A percentile compares a stretch with the other conserved stretches of the same genome.
Conservation (phyloP, 176 grass and related monocot species). For the Bothriochloa decipiens region DNA sequence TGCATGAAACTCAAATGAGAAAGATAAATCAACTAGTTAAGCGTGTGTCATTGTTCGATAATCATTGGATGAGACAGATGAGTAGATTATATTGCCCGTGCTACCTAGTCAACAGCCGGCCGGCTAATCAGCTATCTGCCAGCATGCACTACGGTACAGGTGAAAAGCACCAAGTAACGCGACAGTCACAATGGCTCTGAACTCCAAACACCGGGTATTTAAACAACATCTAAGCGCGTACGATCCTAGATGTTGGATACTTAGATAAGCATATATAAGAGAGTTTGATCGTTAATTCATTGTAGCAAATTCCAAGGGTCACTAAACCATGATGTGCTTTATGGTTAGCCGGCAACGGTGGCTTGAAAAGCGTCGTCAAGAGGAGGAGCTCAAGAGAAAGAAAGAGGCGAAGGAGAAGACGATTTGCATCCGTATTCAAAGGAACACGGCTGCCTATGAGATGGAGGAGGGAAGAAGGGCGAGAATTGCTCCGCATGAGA, state of each 20-base stretch:
- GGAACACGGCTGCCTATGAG: constrained; percentile 36
- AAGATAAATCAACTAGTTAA: neutral
- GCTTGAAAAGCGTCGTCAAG: constrained; percentile 5
- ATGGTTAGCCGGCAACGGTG: neutral
- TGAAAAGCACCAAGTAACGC: constrained; percentile 21
- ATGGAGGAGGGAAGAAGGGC: constrained; percentile 40
- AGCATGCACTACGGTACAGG: neutral
- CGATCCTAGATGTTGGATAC: neutral
- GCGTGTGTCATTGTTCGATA: neutral
- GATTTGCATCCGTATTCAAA: constrained; percentile 1
- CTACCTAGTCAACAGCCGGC: constrained; percentile 45
- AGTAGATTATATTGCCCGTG: neutral
- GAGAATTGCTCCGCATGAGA: neutral
- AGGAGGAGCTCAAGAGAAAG: constrained; percentile 31
- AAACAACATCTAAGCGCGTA: neutral
- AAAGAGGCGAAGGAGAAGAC: constrained; percentile 17
- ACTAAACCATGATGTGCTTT: constrained; percentile 21
- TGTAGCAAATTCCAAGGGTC: neutral
- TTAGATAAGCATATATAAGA: neutral
- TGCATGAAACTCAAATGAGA: neutral
- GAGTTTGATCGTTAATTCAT: neutral
- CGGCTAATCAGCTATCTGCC: neutral
- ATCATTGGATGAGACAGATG: neutral
- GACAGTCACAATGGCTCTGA: neutral
- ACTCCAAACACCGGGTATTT: constrained; percentile 12